Evolutionary conservation across 169 alveolate genomes (phyloP), one percentile per base, ranked within the genome.

Genomic region (Amoebophrya sp.): DNA sequence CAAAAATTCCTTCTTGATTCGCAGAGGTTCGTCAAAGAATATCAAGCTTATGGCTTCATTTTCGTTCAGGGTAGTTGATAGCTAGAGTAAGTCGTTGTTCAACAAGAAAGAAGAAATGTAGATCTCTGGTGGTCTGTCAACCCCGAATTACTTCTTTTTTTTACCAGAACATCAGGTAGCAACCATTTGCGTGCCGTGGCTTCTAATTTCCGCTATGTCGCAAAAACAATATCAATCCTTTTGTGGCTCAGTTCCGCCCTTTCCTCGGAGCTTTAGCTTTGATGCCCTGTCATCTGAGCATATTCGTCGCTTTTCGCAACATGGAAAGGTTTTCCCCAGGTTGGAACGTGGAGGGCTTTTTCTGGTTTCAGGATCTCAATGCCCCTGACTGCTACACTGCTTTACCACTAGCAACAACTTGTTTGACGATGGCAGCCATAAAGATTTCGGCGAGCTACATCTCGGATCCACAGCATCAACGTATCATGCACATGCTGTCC

Each of bases 321-420:
- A 65, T 65, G 83, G 2, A 1, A 6, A 29, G 83, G 83, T 65
- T 65, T 65, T 65, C 83, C 83, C 83, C 83, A 29, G 26, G 33
- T 36, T 65, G 83, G 83, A 65, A 65, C 83, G 83, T 65, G 33
- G 83, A 65, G 83, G 83, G 83, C 33, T 65, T 65, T 18, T 18
- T 65, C 38, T 65, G 83, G 83, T 65, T 1, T 36, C 83, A 65
- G 26, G 83, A 65, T 36, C 26, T 65, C 38, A 65, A 65, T 26
- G 39, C n/a, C 38, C 83, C 83, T 1, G 83, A 65, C 33, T 65
- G 83, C 83, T 65, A 65, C 83, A 65, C 83, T 29, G 83, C n/a
- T 29, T 65, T 65, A 18, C 83, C 83, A 6, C 2, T 65, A 1
- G 10, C n/a, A 36, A 65, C 83, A 1, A 65, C 83, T 36, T 65